Conservation (phyloP, 495 filamentous ascomycete species). For the Articulospora tetracladia region DNA sequence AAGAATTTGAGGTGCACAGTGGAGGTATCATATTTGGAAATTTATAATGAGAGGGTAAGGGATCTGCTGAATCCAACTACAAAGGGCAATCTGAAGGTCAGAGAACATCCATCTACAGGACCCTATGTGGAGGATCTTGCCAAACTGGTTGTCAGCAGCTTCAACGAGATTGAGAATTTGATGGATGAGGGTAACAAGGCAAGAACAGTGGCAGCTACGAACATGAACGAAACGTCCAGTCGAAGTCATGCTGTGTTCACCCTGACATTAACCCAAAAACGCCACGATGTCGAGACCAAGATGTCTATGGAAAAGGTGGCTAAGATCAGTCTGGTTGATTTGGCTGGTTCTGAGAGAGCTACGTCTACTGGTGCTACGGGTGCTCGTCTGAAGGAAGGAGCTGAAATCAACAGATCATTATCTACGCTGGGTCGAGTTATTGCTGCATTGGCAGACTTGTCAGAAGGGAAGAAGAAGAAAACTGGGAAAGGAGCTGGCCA, state of each 20-base stretch:
- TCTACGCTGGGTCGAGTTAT: slow-evolving; percentile 98
- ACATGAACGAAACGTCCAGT: slow-evolving; percentile 99
- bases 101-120: slow-evolving; percentile 95
- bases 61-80: slow-evolving; percentile 95
- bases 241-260: slow-evolving; percentile 98
- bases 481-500: slow-evolving; percentile 58
- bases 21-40: slow-evolving; percentile 98
- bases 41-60: slow-evolving; percentile 97
- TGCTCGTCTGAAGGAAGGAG: slow-evolving; percentile 94
- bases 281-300: slow-evolving; percentile 86
- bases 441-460: slow-evolving; percentile 89
- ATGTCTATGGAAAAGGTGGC: slow-evolving; percentile 98
- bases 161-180: slow-evolving; percentile 90
- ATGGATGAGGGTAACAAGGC: slow-evolving; percentile 99
- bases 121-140: slow-evolving; percentile 98
- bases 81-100: slow-evolving; percentile 93
- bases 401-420: slow-evolving; percentile 96
- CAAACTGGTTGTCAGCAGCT: slow-evolving; percentile 95
- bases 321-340: slow-evolving; percentile 95
- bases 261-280: slow-evolving; percentile 89
- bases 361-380: slow-evolving; percentile 95
- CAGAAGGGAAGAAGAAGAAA: slow-evolving; percentile 76
- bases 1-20: slow-evolving; percentile 82
- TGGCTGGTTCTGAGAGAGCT: slow-evolving; percentile 96
- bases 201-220: slow-evolving; percentile 95